These are phyloP conservation scores for Calamus simplicifolius DNA, from an alignment of 176 grass and related monocot species.

Conservation along the genomic window DNA sequence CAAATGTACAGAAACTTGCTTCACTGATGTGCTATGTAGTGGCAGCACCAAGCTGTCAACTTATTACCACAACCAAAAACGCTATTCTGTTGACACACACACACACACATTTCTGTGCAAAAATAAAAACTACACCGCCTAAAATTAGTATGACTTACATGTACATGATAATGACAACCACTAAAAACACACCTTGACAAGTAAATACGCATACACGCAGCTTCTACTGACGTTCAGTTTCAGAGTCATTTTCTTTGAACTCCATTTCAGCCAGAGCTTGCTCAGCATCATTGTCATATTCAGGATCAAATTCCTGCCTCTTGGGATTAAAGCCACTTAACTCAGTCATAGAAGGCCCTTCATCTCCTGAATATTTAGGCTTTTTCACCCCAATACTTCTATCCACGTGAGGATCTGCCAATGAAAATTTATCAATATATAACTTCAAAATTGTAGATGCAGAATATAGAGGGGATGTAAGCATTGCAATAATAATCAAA, in stretches of 20 bases:
- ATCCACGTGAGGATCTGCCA: slow-evolving; percentile 68
- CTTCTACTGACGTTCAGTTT: slow-evolving; percentile 84
- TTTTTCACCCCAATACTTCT: slow-evolving; percentile 91
- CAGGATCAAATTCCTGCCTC: slow-evolving; percentile 94
- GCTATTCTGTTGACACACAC: too few relatives aligned
- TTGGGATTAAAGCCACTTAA: slow-evolving; percentile 89
- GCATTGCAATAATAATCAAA: too few relatives aligned
- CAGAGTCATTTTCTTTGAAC: slow-evolving; percentile 86
- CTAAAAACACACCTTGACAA: slow-evolving; percentile 57
- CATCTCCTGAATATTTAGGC: slow-evolving; percentile 79
- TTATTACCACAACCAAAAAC: too few relatives aligned
- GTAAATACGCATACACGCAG: slow-evolving; percentile 81
- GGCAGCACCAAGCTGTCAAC: too few relatives aligned
- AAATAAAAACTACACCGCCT: too few relatives aligned
- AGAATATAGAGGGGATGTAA: too few relatives aligned
- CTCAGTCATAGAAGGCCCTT: slow-evolving; percentile 86
- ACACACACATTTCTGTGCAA: too few relatives aligned
- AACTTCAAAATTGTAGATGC: too few relatives aligned
- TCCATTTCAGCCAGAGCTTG: slow-evolving; percentile 96
- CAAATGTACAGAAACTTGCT: too few relatives aligned
- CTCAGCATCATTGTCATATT: slow-evolving; percentile 97
- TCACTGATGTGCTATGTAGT: too few relatives aligned
- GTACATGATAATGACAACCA: too few relatives aligned
- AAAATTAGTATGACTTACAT: too few relatives aligned
- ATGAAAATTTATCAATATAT: slow-evolving; percentile 21